A percentile compares a stretch with the other conserved stretches of the same genome.
These are phyloP conservation scores for Leucocoprinus sp. DNA, from an alignment of 768 basidiomycete species.

Conservation along the genomic window DNA sequence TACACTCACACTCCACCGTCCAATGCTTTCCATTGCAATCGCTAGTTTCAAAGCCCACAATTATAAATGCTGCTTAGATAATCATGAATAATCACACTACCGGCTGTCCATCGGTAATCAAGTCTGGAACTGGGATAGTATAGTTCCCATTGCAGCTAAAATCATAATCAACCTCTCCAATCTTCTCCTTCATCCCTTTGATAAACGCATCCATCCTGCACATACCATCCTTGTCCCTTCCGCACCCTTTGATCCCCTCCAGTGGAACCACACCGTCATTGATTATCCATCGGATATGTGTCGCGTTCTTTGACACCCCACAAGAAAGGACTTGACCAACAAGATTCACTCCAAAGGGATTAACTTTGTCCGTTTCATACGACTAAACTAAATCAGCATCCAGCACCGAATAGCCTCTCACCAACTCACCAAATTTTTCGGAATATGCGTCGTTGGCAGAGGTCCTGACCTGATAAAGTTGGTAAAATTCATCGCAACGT, in stretches of 20 bases:
- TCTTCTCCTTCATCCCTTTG: constrained; percentile 44
- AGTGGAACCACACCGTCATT: constrained; percentile 71
- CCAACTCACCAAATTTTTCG: constrained; percentile 41
- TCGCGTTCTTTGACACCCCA: constrained; percentile 18
- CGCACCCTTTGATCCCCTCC: constrained; percentile 56
- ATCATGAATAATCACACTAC: too few relatives aligned
- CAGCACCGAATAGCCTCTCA: constrained; percentile 35
- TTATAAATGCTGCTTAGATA: background rate
- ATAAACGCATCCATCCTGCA: constrained; percentile 59
- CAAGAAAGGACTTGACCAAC: constrained; percentile 42
- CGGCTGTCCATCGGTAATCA: constrained; percentile 29
- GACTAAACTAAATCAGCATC: constrained; percentile 24
- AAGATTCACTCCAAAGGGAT: constrained; percentile 28
- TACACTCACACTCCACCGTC: constrained; percentile 85
- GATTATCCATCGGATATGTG: constrained; percentile 59
- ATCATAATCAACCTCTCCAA: constrained; percentile 51
- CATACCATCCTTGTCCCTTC: constrained; percentile 44
- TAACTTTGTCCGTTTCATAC: constrained; percentile 23
- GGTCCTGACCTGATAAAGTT: constrained; percentile 54
- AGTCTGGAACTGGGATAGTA: constrained; percentile 34
- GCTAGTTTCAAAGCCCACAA: constrained; percentile 61
- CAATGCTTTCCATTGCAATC: too few relatives aligned
- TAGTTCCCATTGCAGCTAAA: constrained; percentile 53
- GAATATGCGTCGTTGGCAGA: constrained; percentile 53
- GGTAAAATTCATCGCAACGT: constrained; percentile 69